Percentiles rank a stretch among this genome's conserved stretches.
Evolutionary conservation across 2,329 filamentous ascomycete species (phyloP).

Genomic region (Fusarium sp.): DNA sequence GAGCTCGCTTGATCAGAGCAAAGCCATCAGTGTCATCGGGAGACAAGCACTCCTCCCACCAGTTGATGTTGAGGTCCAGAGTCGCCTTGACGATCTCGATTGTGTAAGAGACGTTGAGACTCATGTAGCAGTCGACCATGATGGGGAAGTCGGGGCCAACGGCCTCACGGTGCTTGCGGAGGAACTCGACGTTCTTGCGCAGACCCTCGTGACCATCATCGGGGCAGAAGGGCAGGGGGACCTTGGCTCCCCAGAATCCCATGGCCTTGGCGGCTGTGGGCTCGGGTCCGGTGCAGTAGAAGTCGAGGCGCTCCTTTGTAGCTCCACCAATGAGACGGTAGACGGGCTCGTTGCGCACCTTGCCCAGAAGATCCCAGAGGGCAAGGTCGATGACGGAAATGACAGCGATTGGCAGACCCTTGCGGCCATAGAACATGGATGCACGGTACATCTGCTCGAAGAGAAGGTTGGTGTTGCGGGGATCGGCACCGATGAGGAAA

Average conservation of each 20-base stretch:
- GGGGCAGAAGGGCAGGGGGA: conserved; percentile 88
- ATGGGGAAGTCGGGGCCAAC: conserved; percentile 92
- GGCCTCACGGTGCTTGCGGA: conserved; percentile 84
- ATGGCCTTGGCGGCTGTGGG: conserved; percentile 82
- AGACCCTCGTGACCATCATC: conserved; percentile 86
- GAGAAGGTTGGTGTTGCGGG: conserved; percentile 88
- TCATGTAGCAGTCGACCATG: conserved; percentile 98
- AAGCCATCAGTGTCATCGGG: conserved; percentile 95
- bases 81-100: conserved; percentile 90
- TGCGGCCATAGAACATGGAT: conserved; percentile 96
- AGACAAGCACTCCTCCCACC: conserved; percentile 95
- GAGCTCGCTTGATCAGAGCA: conserved; percentile 87
- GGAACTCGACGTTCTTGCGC: conserved; percentile 89
- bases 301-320: conserved; percentile 84
- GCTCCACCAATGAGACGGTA: conserved; percentile 94
- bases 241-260: conserved; percentile 93
- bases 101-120: conserved; percentile 90
- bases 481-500: conserved; percentile 90
- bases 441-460: conserved; percentile 98
- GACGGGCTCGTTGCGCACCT: conserved; percentile 91
- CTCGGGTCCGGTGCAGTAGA: conserved; percentile 95
- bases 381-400: conserved; percentile 96
- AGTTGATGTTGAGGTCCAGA: conserved; percentile 88
- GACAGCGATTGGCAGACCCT: conserved; percentile 88
- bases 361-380: conserved; percentile 91